phyloP scores from a whole-genome alignment of 176 grass and related monocot species.

The Panicum miliaceum region DNA sequence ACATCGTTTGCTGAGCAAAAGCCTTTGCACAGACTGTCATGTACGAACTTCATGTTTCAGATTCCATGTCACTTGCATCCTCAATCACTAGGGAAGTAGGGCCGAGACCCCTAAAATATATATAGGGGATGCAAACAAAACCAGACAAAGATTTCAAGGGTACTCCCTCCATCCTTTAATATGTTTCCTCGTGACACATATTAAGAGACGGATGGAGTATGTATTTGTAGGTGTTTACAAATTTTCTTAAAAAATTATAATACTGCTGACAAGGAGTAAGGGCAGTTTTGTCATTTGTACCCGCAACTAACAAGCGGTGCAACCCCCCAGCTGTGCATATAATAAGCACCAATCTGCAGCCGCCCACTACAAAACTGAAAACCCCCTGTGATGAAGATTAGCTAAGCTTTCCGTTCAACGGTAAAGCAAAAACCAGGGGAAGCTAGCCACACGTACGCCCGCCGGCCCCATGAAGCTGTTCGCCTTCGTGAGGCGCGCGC shows the following conservation, averaged over 20 bases:
- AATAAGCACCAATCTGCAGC: slow-evolving; percentile 11
- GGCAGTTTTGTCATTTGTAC: slow-evolving; percentile 29
- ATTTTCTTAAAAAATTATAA: not conserved
- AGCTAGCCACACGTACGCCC: not conserved
- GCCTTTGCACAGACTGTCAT: not conserved
- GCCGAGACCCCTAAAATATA: too few species aligned
- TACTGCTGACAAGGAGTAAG: not conserved
- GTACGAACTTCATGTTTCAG: not conserved
- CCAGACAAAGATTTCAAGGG: not conserved
- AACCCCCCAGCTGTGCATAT: not conserved
- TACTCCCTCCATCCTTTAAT: too few species aligned
- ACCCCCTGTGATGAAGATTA: slow-evolving; percentile 33
- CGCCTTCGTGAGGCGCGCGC: slow-evolving; percentile 51
- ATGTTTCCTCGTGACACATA: too few species aligned
- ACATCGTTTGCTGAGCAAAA: not conserved
- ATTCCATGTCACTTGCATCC: not conserved
- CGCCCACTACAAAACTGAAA: slow-evolving; percentile 22
- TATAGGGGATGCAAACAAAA: not conserved
- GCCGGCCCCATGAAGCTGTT: slow-evolving; percentile 50
- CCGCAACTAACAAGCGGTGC: slow-evolving; percentile 22
- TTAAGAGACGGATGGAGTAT: too few species aligned
- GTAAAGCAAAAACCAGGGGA: not conserved
- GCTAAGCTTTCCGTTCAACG: not conserved
- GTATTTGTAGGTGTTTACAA: too few species aligned
- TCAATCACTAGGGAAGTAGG: too few species aligned